Conservation (phyloP, 805 yeast species). For the Candida hungchunana region DNA sequence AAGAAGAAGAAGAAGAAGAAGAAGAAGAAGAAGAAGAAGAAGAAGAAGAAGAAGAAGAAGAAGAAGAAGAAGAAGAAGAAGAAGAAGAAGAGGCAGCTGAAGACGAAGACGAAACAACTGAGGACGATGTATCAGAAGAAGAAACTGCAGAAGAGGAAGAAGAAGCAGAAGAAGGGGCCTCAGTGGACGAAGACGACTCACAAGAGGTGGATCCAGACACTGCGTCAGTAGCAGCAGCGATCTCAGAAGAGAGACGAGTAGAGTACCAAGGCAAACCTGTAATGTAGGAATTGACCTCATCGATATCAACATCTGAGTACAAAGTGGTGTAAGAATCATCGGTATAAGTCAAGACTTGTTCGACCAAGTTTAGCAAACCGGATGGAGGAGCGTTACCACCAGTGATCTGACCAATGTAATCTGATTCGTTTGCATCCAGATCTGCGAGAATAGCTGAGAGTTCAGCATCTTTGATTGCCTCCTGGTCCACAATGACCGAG, state of each 20-base stretch:
- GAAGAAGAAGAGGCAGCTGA: constrained; percentile 1
- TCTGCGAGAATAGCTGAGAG: constrained; percentile 11
- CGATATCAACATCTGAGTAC: constrained; percentile 22
- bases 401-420: constrained; percentile 18
- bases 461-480: constrained; percentile 17
- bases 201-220: constrained; percentile 1
- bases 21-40: too few relatives aligned
- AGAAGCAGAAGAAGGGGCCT: constrained; percentile 11
- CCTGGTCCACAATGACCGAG: constrained; percentile 24
- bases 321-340: constrained; percentile 31
- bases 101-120: too few relatives aligned
- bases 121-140: too few relatives aligned
- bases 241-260: constrained; percentile 10
- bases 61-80: constrained; percentile 1
- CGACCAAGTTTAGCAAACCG: constrained; percentile 25
- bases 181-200: background rate
- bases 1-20: too few relatives aligned
- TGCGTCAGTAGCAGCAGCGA: constrained; percentile 12
- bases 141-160: too few relatives aligned
- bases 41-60: background rate
- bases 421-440: constrained; percentile 11
- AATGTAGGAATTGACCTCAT: constrained; percentile 23
- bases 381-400: constrained; percentile 24
- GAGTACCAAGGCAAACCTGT: constrained; percentile 31
- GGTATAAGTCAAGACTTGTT: constrained; percentile 25